A percentile compares a stretch with the other conserved stretches of the same genome.
phyloP scores from a whole-genome alignment of 768 basidiomycete genomes.

The Rubroboletus satanas region DNA sequence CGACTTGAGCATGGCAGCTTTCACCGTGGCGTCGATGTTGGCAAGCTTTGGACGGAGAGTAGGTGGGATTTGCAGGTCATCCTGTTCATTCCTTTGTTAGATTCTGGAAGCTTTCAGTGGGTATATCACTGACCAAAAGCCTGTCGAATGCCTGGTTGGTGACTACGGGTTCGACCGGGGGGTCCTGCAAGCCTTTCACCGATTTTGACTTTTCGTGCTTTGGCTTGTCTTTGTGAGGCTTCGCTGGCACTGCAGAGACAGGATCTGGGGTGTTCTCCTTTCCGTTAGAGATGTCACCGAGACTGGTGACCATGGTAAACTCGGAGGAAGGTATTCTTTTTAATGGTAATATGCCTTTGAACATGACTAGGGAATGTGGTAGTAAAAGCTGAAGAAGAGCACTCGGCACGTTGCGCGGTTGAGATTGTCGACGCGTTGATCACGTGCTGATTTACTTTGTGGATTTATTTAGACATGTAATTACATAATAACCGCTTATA shows the following conservation, averaged over 20 bases:
- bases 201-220: constrained; percentile 44
- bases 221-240: constrained; percentile 27
- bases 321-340: constrained; percentile 64
- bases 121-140: constrained; percentile 56
- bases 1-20: constrained; percentile 89
- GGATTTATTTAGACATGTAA: not conserved
- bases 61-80: constrained; percentile 84
- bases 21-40: constrained; percentile 80
- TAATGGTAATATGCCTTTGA: constrained; percentile 74
- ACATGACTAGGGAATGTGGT: constrained; percentile 45
- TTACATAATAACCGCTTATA: constrained; percentile 18
- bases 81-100: constrained; percentile 41
- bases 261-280: constrained; percentile 67
- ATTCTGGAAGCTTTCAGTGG: not conserved
- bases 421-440: constrained; percentile 29
- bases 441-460: constrained; percentile 33
- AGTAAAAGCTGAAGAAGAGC: not conserved
- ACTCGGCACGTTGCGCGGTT: constrained; percentile 24
- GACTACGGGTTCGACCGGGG: constrained; percentile 33
- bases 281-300: constrained; percentile 47
- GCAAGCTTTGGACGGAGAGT: constrained; percentile 73
- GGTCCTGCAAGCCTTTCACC: constrained; percentile 41
- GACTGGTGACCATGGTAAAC: constrained; percentile 65
- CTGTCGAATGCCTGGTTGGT: constrained; percentile 76
- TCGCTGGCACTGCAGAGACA: constrained; percentile 31